Evolutionary conservation across 2,329 filamentous ascomycete genomes (phyloP).

Genomic region (Scedosporium aurantiacum): DNA sequence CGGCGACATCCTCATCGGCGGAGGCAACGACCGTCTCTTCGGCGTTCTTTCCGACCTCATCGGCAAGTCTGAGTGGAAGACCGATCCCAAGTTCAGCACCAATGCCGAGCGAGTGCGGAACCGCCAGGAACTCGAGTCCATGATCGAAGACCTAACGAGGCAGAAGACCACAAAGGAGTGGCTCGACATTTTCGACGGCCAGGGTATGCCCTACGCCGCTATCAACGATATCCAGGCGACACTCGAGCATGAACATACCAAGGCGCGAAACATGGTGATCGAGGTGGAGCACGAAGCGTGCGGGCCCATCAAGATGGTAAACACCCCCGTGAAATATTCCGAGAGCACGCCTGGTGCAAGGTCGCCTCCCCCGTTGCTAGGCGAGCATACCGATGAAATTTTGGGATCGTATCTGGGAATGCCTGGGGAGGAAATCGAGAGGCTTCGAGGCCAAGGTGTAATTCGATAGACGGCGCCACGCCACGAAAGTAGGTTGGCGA

Average conservation of each 20-base stretch:
- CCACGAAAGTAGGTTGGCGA: background rate
- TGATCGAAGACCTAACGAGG: constrained; percentile 66
- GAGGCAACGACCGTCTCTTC: constrained; percentile 64
- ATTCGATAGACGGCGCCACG: constrained; percentile 32
- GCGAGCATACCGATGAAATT: constrained; percentile 77
- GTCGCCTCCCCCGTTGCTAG: constrained; percentile 70
- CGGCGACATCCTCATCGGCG: constrained; percentile 59
- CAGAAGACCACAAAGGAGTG: constrained; percentile 79
- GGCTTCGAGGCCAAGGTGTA: constrained; percentile 55
- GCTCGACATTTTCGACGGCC: constrained; percentile 78
- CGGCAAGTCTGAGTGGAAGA: constrained; percentile 46
- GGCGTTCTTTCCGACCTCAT: constrained; percentile 51
- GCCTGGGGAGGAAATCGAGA: constrained; percentile 44
- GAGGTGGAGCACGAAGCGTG: constrained; percentile 76
- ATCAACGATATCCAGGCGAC: constrained; percentile 87
- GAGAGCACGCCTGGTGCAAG: constrained; percentile 67
- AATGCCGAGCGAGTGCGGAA: constrained; percentile 58
- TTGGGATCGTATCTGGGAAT: constrained; percentile 53
- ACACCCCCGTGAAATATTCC: constrained; percentile 90
- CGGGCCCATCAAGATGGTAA: constrained; percentile 80
- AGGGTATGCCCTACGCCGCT: constrained; percentile 82
- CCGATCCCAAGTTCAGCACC: constrained; percentile 45
- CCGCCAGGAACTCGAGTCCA: constrained; percentile 61
- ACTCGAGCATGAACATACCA: constrained; percentile 73
- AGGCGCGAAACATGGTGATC: constrained; percentile 78